Percentiles rank a stretch among this genome's conserved stretches.
phyloP scores from a whole-genome alignment of 352 stramenopile genomes.

The Phytophthora parvispora region DNA sequence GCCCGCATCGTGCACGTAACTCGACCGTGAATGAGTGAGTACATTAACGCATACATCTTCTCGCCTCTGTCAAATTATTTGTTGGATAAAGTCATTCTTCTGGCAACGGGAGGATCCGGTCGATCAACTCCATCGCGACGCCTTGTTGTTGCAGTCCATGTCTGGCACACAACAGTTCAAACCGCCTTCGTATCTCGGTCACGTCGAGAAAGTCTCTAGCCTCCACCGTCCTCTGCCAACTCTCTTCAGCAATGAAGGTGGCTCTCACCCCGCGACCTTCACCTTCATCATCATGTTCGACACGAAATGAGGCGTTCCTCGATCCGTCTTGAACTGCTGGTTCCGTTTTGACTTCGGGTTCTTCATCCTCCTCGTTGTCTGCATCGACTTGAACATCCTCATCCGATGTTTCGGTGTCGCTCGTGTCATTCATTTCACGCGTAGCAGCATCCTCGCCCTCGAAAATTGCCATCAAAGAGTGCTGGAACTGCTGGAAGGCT shows the following conservation, averaged over 20 bases:
- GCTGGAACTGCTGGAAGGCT: constrained; percentile 14
- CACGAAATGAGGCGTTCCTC: neutral
- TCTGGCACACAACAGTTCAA: constrained; percentile 10
- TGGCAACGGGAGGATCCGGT: constrained; percentile 14
- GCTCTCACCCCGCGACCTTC: neutral
- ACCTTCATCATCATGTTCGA: neutral
- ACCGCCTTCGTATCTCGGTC: constrained; percentile 18
- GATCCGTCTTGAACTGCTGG: constrained; percentile 1
- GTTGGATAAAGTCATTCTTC: neutral
- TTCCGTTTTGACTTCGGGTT: neutral
- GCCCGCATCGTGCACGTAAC: too few species aligned
- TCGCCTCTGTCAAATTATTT: too few species aligned
- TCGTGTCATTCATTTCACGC: constrained; percentile 12
- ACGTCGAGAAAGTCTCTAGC: neutral
- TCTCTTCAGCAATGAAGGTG: neutral
- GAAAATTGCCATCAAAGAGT: constrained; percentile 18
- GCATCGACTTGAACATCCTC: neutral
- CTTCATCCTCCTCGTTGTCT: neutral
- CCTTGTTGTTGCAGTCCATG: constrained; percentile 6
- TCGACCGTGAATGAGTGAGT: too few species aligned
- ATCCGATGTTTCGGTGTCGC: constrained; percentile 4
- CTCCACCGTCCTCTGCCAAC: neutral
- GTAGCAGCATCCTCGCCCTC: neutral
- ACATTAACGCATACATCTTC: too few species aligned
- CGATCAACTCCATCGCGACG: constrained; percentile 13